Conservation (phyloP, 148 eudicot species). For the Vaccinium vitisidaea region DNA sequence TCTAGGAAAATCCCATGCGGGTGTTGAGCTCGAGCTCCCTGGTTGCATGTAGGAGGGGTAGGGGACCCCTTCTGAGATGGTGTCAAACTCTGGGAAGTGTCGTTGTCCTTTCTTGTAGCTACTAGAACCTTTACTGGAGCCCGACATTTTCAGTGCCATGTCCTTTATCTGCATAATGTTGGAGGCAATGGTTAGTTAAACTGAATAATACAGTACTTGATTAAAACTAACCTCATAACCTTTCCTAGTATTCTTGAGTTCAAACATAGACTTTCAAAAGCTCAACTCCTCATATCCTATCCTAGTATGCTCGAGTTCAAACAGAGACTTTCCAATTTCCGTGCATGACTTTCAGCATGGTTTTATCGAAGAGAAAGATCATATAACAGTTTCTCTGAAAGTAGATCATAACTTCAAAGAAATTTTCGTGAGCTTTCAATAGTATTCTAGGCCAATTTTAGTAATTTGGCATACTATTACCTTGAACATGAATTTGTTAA, state of each 20-base stretch:
- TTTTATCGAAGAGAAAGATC: neutral
- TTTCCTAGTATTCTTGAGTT: neutral
- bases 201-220: neutral
- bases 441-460: conserved; percentile 3
- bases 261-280: neutral
- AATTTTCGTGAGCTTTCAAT: neutral
- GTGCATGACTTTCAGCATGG: neutral
- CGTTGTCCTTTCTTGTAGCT: conserved; percentile 65
- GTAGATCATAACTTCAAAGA: neutral
- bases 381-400: neutral
- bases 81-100: conserved; percentile 68
- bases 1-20: conserved; percentile 84
- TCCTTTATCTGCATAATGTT: conserved; percentile 74
- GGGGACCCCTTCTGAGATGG: conserved; percentile 79
- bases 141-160: conserved; percentile 86
- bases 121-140: conserved; percentile 48
- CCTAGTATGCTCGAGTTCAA: too few relatives aligned
- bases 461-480: conserved; percentile 3
- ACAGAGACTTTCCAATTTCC: neutral
- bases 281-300: neutral
- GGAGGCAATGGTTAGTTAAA: neutral
- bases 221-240: neutral
- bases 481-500: neutral
- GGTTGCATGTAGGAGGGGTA: conserved; percentile 68
- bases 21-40: conserved; percentile 85